Base-by-base conservation (phyloP, 257 asterid species). In the Haberlea rhodopensis region DNA sequence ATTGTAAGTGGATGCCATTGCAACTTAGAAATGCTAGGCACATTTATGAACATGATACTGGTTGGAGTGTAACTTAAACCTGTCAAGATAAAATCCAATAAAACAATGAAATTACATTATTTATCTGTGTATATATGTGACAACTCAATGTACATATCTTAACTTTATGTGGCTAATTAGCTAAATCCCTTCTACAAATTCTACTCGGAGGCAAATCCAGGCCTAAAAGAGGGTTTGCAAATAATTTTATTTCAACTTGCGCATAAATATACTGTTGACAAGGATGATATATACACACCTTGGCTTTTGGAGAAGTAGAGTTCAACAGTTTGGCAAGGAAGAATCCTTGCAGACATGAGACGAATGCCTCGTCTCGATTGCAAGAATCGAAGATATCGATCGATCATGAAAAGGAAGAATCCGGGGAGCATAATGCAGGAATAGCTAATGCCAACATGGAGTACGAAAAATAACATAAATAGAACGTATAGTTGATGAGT, bases 1-100 rank as follows among this genome's bases (percentile, higher is more conserved):
- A 89, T 68, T 2, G 94, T 89, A 26, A 92, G 89, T 8, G 98
- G 97, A 80, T 92, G 98, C 98, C 98, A 92, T 43, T 92, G 98
- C 65, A 87, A 5, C 75, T 77, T 92, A 1, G 96, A 92, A 57
- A 92, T 78, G 76, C 82, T 80, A 0, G 96, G 94, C 48, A 89
- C 75, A 68, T 85, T 85, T 59, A 92, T 5, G 65, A 92, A 92
- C 71, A 92, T 59, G 34, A 84, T 84, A 82, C 99, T 89, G 0
- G 96, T 89, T 0, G 99, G 96, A 53, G 67, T 71, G 19, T 87
- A 87, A 20, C 29, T 74, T 37, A 89, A 71, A 28, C 81, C 99
- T 92, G 71, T 6, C 62, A 32, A 19, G 46, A n/a, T n/a, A 53
- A 63, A 7, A 63, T 4, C 21, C 27, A 46, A 6, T 19, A n/a